phyloP scores from a whole-genome alignment of 2,329 filamentous ascomycete species.

The Penicillium sp. region DNA sequence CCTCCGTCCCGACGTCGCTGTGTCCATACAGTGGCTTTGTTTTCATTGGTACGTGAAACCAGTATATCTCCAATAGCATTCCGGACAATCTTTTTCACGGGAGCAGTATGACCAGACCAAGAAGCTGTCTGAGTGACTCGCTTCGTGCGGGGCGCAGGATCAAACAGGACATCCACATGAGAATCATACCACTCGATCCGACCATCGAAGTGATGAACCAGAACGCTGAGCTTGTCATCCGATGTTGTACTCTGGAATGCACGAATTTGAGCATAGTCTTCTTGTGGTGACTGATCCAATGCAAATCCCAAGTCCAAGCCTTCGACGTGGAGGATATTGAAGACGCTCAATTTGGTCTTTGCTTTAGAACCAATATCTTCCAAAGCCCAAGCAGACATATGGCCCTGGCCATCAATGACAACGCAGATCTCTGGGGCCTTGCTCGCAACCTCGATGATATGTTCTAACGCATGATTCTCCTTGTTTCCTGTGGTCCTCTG shows the following conservation, averaged over 20 bases:
- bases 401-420: slow-evolving; percentile 75
- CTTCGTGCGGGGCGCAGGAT: slow-evolving; percentile 59
- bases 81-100: slow-evolving; percentile 81
- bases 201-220: slow-evolving; percentile 83
- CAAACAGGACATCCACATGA: slow-evolving; percentile 75
- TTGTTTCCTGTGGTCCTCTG: slow-evolving; percentile 58
- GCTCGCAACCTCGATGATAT: slow-evolving; percentile 81
- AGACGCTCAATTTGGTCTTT: slow-evolving; percentile 66
- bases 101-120: slow-evolving; percentile 80
- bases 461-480: slow-evolving; percentile 71
- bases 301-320: slow-evolving; percentile 47
- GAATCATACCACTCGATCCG: slow-evolving; percentile 78
- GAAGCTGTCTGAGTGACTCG: slow-evolving; percentile 62
- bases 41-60: slow-evolving; percentile 73
- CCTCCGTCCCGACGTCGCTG: slow-evolving; percentile 55
- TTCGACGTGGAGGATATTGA: slow-evolving; percentile 79
- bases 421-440: slow-evolving; percentile 83
- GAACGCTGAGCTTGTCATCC: slow-evolving; percentile 64
- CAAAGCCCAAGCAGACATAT: slow-evolving; percentile 88
- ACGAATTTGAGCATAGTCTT: slow-evolving; percentile 66
- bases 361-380: slow-evolving; percentile 76
- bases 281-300: slow-evolving; percentile 24
- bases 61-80: slow-evolving; percentile 78
- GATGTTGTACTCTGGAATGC: slow-evolving; percentile 65
- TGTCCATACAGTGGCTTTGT: slow-evolving; percentile 81